Percentiles rank a stretch among this genome's conserved stretches.
Conservation (phyloP, 2,329 filamentous ascomycete genomes). For the Trichoderma pleuroti region DNA sequence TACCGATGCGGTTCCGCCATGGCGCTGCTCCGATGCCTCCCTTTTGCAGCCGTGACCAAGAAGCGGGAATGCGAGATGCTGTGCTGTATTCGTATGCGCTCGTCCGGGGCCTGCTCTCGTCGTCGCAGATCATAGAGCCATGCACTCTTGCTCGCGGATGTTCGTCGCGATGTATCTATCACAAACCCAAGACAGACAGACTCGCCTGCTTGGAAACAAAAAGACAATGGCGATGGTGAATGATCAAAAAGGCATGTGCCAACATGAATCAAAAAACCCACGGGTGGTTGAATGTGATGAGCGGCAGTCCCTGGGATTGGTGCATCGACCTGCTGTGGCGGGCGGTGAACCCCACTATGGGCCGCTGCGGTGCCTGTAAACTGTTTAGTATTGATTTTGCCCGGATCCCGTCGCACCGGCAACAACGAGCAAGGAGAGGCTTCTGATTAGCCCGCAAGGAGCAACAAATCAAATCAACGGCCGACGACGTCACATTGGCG, state of each 20-base stretch:
- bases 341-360: conserved; percentile 24
- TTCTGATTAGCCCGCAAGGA: not conserved
- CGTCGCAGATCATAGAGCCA: conserved; percentile 3
- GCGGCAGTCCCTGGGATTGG: not conserved
- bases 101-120: not conserved
- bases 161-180: not conserved
- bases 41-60: not conserved
- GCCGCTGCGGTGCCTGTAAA: not conserved
- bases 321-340: conserved; percentile 11
- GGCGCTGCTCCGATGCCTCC: not conserved
- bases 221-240: not conserved
- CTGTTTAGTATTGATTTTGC: not conserved
- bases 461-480: not conserved
- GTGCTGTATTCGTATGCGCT: not conserved
- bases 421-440: not conserved
- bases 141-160: not conserved
- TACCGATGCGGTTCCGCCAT: conserved; percentile 51
- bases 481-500: not conserved
- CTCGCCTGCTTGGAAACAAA: not conserved
- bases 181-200: not conserved
- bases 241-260: not conserved
- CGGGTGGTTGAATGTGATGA: not conserved
- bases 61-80: conserved; percentile 1
- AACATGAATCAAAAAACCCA: not conserved
- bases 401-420: conserved; percentile 7